Evolutionary conservation across 805 yeast species (phyloP).

Genomic region (Yarrowia sp.): DNA sequence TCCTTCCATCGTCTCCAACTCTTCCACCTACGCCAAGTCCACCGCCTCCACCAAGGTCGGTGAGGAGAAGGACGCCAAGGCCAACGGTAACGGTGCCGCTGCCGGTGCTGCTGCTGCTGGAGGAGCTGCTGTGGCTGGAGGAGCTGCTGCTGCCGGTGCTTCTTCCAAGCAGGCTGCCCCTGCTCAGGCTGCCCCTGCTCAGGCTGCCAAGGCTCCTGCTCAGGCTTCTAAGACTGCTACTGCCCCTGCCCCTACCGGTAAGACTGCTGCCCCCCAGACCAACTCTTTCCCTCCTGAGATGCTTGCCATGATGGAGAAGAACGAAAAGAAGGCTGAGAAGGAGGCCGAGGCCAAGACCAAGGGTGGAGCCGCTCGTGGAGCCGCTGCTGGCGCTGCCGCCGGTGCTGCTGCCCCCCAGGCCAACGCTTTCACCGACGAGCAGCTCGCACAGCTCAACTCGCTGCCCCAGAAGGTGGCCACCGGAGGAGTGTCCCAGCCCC

Average conservation of each 20-base stretch:
- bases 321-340: conserved; percentile 21
- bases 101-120: conserved; percentile 26
- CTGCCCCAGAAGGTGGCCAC: conserved; percentile 34
- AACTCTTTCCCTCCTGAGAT: conserved; percentile 35
- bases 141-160: conserved; percentile 14
- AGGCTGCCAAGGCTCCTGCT: conserved; percentile 26
- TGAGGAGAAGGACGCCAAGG: conserved; percentile 12
- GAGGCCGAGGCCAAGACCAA: conserved; percentile 20
- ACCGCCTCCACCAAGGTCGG: conserved; percentile 15
- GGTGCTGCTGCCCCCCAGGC: conserved; percentile 33
- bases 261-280: conserved; percentile 37
- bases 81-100: conserved; percentile 4
- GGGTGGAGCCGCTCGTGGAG: not conserved
- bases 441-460: conserved; percentile 35
- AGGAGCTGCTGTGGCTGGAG: conserved; percentile 11
- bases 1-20: conserved; percentile 31
- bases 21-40: conserved; percentile 36
- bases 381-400: not conserved
- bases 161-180: conserved; percentile 24
- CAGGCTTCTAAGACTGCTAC: conserved; percentile 20
- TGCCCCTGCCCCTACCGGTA: conserved; percentile 38
- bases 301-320: conserved; percentile 35
- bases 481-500: conserved; percentile 23
- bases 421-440: conserved; percentile 35
- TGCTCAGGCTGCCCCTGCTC: conserved; percentile 14